Evolutionary conservation across 306 rosid species (phyloP), one percentile per base, ranked within the genome.

Genomic region (Casuarina cunninghamiana): DNA sequence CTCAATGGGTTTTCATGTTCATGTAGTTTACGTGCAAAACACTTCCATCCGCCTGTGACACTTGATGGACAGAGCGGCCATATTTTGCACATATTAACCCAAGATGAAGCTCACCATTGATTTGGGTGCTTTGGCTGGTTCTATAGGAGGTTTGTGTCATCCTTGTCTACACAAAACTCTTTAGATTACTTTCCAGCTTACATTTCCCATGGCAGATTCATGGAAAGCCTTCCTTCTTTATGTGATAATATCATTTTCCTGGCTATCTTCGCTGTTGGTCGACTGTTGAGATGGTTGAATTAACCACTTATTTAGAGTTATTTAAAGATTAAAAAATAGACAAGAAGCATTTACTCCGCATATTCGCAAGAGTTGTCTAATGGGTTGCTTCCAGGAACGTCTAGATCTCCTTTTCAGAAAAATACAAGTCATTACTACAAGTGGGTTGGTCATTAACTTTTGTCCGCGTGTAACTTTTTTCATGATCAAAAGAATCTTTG

Each of bases 21-120:
- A 7, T 32, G 26, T 3, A 57, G 7, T 68, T 41, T 62, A 13
- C 15, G 83, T 86, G 93, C 92, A 82, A 87, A 91, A 76, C 60
- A 21, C 93, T 93, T 93, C 98, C 97, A 93, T 91, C 98, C 98
- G 92, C 89, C 83, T 90, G 96, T 71, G 88, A 89, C 70, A 71
- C 10, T 53, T 60, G 19, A 5, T 86, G 90, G 80, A 69, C 89
- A 90, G 84, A 77, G 74, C 97, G 98, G 97, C 96, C 98, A 93
- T 90, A 71, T 72, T 90, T 88, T 93, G 97, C 98, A 79, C 87
- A 91, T 50, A 93, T 82, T 43, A 72, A 93, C 12, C 77, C 3
- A 35, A 10, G 73, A 73, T 53, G 57, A 83, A 78, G 79, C 80
- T 26, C 32, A 58, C 79, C 86, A 77, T 10, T 10, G 5, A 0